Evolutionary conservation across 1,284 basidiomycete genomes (phyloP).

Genomic region (Pterulicium gracile): DNA sequence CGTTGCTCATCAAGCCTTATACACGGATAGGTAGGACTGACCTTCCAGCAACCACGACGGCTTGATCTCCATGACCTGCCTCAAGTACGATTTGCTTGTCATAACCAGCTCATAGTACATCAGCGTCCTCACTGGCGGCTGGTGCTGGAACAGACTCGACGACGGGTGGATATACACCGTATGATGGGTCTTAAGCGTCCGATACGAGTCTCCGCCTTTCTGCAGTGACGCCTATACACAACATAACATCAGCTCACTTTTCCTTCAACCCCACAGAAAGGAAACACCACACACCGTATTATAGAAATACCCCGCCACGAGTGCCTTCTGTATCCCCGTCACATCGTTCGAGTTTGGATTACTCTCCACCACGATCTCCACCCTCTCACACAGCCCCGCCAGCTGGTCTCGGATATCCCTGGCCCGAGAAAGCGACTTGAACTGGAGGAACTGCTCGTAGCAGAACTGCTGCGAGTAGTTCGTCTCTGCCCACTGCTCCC

Average conservation of each 20-base stretch:
- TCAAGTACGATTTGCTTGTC: conserved; percentile 81
- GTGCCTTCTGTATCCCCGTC: conserved; percentile 86
- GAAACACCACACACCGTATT: conserved; percentile 66
- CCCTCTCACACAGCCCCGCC: conserved; percentile 89
- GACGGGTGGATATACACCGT: conserved; percentile 96
- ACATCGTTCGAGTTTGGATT: conserved; percentile 91
- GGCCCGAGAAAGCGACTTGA: conserved; percentile 89
- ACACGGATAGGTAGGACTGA: conserved; percentile 21
- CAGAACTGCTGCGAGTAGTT: conserved; percentile 93
- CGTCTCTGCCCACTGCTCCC: conserved; percentile 98
- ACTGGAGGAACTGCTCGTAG: conserved; percentile 96
- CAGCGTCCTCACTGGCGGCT: conserved; percentile 85
- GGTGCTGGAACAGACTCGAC: conserved; percentile 88
- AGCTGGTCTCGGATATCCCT: conserved; percentile 96
- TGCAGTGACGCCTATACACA: conserved; percentile 65
- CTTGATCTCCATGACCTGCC: conserved; percentile 97
- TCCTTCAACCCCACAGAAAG: neutral
- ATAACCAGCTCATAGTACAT: conserved; percentile 93
- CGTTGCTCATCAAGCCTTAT: conserved; percentile 1
- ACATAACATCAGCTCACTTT: conserved; percentile 5
- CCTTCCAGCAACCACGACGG: conserved; percentile 89
- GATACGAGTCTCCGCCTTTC: conserved; percentile 87
- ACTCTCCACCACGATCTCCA: conserved; percentile 83
- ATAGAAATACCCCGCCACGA: conserved; percentile 94
- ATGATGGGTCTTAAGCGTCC: conserved; percentile 90